A percentile compares a stretch with the other conserved stretches of the same genome.
Evolutionary conservation across 192 early-diverging fungal species (phyloP).

Genomic region (Coemansia sp.): DNA sequence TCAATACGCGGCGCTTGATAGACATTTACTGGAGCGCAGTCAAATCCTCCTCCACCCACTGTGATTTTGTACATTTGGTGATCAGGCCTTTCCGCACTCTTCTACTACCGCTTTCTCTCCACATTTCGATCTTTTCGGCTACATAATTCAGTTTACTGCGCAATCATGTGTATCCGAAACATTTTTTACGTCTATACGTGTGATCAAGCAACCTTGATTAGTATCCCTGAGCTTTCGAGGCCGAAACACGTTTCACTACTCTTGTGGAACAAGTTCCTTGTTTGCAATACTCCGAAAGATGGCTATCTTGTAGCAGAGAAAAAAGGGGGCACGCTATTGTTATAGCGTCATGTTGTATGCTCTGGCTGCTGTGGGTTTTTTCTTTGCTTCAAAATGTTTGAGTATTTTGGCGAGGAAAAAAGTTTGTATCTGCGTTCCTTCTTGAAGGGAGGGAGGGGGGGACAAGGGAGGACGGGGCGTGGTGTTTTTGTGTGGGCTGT

Average conservation of each 20-base stretch:
- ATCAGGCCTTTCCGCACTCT: not conserved
- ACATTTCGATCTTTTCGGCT: not conserved
- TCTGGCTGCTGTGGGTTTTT: not conserved
- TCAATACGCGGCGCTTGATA: conserved; percentile 3
- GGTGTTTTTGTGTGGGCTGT: too few species aligned
- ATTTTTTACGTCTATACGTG: not conserved
- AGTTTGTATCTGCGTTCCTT: too few species aligned
- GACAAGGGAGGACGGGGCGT: too few species aligned
- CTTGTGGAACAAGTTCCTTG: not conserved
- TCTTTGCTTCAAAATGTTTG: not conserved
- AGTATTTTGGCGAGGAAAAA: too few species aligned
- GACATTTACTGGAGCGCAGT: not conserved
- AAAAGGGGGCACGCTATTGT: not conserved
- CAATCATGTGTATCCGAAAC: not conserved
- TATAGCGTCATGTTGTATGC: too few species aligned
- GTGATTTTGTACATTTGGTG: not conserved
- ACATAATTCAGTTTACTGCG: not conserved
- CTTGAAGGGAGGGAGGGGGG: too few species aligned
- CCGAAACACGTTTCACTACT: conserved; percentile 8
- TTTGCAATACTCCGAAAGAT: too few species aligned
- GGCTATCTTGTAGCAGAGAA: not conserved
- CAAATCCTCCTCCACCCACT: not conserved
- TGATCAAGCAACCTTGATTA: not conserved
- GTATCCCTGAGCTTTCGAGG: not conserved
- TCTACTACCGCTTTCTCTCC: not conserved